Evolutionary conservation across 495 filamentous ascomycete genomes (phyloP).

Genomic region (Aspergillus incahuasiensis): DNA sequence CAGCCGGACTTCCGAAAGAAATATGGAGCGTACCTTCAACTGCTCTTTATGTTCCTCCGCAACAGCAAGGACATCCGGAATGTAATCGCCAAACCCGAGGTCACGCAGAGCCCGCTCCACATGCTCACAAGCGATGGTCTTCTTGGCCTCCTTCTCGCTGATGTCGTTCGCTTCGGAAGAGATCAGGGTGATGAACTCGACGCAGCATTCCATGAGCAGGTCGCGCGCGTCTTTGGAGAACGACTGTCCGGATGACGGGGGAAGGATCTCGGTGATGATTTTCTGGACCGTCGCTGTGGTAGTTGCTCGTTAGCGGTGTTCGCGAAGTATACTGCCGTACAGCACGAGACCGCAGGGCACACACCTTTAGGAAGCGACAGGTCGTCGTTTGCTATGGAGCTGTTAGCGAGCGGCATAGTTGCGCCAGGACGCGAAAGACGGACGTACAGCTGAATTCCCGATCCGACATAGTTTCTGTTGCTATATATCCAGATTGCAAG

Average conservation of each 20-base stretch:
- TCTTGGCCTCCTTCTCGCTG: conserved; percentile 95
- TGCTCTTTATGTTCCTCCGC: conserved; percentile 90
- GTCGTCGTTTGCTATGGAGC: background rate
- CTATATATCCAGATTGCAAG: background rate
- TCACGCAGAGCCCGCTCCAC: conserved; percentile 87
- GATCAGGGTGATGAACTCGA: conserved; percentile 97
- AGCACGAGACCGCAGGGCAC: too few relatives aligned
- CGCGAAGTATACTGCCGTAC: background rate
- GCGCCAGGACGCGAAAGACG: conserved; percentile 31
- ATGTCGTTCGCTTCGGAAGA: conserved; percentile 98
- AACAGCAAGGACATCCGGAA: conserved; percentile 77
- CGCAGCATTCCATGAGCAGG: conserved; percentile 95
- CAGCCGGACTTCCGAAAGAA: background rate
- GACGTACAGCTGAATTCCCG: conserved; percentile 76
- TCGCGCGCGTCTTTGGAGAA: conserved; percentile 95
- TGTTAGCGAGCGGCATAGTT: conserved; percentile 19
- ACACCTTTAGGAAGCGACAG: too few relatives aligned
- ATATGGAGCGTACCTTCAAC: conserved; percentile 62
- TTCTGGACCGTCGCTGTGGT: conserved; percentile 87
- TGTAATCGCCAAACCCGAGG: conserved; percentile 87
- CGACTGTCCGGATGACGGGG: conserved; percentile 59
- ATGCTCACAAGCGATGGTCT: conserved; percentile 96
- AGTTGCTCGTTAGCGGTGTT: background rate
- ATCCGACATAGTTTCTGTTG: conserved; percentile 67
- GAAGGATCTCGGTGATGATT: conserved; percentile 91